Percentiles rank a stretch among this genome's conserved stretches.
Evolutionary conservation across 345 rosid species (phyloP).

Genomic region (Barbarea vulgaris): DNA sequence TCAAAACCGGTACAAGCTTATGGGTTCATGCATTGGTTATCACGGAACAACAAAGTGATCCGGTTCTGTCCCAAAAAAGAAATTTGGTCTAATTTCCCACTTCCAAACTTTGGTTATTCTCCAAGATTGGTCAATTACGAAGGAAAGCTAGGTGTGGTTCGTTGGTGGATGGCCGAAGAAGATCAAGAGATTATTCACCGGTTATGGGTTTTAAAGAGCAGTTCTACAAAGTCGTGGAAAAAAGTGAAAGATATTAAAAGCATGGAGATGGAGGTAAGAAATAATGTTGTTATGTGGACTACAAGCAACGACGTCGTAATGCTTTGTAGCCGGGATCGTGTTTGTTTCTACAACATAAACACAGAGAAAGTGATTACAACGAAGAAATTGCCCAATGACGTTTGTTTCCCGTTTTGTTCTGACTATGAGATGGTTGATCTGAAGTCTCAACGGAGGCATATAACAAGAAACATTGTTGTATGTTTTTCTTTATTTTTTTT

Average conservation of each 20-base stretch:
- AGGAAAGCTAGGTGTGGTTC: conserved; percentile 19
- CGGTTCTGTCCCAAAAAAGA: conserved; percentile 33
- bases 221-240: neutral
- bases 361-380: neutral
- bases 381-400: neutral
- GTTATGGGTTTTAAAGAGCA: conserved; percentile 4
- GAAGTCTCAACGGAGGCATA: too few species aligned
- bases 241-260: neutral
- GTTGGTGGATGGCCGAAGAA: neutral
- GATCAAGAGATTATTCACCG: neutral
- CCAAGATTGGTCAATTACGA: conserved; percentile 12
- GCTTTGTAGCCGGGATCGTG: neutral
- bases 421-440: conserved; percentile 21
- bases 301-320: neutral
- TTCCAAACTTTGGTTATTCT: neutral
- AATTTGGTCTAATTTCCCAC: neutral
- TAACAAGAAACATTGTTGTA: too few species aligned
- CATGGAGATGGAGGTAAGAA: too few species aligned
- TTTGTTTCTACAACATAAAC: conserved; percentile 14
- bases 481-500: too few species aligned
- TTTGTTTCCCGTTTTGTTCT: conserved; percentile 26
- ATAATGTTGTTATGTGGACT: neutral
- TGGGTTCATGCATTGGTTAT: conserved; percentile 19
- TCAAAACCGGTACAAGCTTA: conserved; percentile 2
- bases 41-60: neutral